Evolutionary conservation across 2,329 filamentous ascomycete species (phyloP), one percentile per base, ranked within the genome.

Genomic region (Aspergillus sp.): DNA sequence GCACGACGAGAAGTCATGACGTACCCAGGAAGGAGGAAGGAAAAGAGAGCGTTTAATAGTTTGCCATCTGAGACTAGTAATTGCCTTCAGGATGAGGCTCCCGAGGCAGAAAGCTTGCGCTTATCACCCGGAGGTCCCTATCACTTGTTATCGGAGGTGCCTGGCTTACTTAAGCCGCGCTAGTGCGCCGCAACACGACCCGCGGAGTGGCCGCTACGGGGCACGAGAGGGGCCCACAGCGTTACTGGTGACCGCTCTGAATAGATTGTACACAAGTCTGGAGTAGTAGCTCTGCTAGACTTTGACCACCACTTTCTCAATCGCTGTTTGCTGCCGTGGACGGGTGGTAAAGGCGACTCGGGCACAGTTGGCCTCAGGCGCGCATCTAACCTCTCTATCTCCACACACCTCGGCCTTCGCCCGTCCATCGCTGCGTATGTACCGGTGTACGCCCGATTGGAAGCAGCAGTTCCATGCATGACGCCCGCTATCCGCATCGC

Each of bases 391-490:
- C 22, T 51, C 23, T 30, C 19, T 5, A 30, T 31, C 34, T 38
- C n/a, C 8, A 41, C 30, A 13, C 31, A 11, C 25, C 25, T 22
- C 43, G 28, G 9, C 25, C n/a, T 19, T 23, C 23, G 7, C 38
- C 41, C 22, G 4, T 45, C 17, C 13, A 31, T 34, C 55, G 51
- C 51, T 63, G 64, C 62, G 64, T 60, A 73, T 72, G 70, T 19
- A 38, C 57, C 53, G 30, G 64, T 64, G 60, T 59, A 45, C 55
- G 50, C 49, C 63, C 62, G 57, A 64, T 64, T 72, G 73, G 68
- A 73, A 74, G 72, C 74, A 71, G 74, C 71, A 71, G 74, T 71
- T 67, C 71, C 71, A 67, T 69, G 68, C 65, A 66, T 67, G 65
- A 67, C 53, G 52, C 59, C 69, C 69, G 69, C 71, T 72, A 70